Percentiles rank a stretch among this genome's conserved stretches.
These are phyloP conservation scores for Elongisporangium undulatum DNA, from an alignment of 352 stramenopile species.

Conservation along the genomic window DNA sequence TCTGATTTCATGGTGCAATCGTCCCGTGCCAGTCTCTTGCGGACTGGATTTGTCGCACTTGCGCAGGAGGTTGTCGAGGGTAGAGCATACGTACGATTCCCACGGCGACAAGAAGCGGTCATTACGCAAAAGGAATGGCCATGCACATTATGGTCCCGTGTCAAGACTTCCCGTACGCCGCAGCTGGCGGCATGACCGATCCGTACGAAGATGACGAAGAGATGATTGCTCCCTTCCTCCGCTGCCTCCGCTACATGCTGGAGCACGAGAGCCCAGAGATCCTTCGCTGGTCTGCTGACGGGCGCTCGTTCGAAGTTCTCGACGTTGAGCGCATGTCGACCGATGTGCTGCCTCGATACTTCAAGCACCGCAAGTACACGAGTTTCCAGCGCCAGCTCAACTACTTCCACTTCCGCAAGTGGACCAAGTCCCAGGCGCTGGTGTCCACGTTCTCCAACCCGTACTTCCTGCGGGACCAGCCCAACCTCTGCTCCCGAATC, in stretches of 20 bases:
- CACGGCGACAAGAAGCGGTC: neutral
- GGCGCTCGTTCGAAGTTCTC: slow-evolving; percentile 81
- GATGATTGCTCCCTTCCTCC: slow-evolving; percentile 48
- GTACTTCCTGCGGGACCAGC: slow-evolving; percentile 3
- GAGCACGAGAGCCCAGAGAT: slow-evolving; percentile 39
- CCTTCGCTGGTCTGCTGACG: slow-evolving; percentile 44
- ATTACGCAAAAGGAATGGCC: neutral
- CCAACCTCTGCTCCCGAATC: neutral
- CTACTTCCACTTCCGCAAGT: slow-evolving; percentile 91
- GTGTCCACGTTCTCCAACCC: slow-evolving; percentile 65
- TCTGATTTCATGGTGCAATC: neutral
- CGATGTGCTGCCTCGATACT: slow-evolving; percentile 76
- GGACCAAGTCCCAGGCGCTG: slow-evolving; percentile 68
- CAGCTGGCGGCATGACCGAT: neutral
- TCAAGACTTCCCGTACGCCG: neutral
- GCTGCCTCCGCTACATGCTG: slow-evolving; percentile 50
- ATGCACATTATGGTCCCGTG: neutral
- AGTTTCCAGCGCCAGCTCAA: slow-evolving; percentile 90
- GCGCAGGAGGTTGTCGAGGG: neutral
- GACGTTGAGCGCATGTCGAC: slow-evolving; percentile 62
- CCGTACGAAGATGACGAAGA: neutral
- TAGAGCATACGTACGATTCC: neutral
- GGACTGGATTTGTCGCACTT: neutral
- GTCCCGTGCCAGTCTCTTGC: neutral
- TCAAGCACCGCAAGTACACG: slow-evolving; percentile 83